Evolutionary conservation across 306 rosid species (phyloP).

Genomic region (Oxytropis ochrocephala): DNA sequence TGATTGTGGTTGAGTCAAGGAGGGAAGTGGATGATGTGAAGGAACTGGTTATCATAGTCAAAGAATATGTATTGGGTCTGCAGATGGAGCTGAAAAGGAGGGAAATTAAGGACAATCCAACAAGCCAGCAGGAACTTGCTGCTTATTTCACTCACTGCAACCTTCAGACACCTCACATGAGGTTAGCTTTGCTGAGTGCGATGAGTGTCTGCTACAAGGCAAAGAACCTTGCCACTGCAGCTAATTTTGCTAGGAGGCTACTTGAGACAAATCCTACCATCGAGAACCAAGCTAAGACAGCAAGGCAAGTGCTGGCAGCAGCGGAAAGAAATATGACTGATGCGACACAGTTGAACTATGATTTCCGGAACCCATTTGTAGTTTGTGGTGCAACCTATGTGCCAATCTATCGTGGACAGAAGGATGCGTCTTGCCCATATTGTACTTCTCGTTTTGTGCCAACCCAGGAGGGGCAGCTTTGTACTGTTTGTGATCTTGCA

Average conservation of each 20-base stretch:
- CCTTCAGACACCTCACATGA: constrained; percentile 83
- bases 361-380: constrained; percentile 91
- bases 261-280: constrained; percentile 78
- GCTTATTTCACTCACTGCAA: constrained; percentile 96
- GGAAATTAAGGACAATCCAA: constrained; percentile 55
- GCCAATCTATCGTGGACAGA: constrained; percentile 90
- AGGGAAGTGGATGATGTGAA: constrained; percentile 96
- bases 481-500: constrained; percentile 85
- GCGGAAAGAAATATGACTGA: constrained; percentile 93
- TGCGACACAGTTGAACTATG: constrained; percentile 68
- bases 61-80: constrained; percentile 76
- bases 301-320: constrained; percentile 82
- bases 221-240: constrained; percentile 83
- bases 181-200: constrained; percentile 74
- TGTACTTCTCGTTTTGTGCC: constrained; percentile 87
- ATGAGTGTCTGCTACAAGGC: constrained; percentile 59
- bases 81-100: constrained; percentile 76
- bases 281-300: constrained; percentile 69
- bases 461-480: constrained; percentile 67
- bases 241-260: constrained; percentile 76
- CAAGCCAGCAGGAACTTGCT: constrained; percentile 87
- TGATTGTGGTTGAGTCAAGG: constrained; percentile 84
- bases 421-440: constrained; percentile 77
- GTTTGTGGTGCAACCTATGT: constrained; percentile 87
- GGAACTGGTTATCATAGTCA: constrained; percentile 69